These are phyloP conservation scores for Entomortierella chlamydospora DNA, from an alignment of 192 early-diverging fungal species.

Conservation along the genomic window DNA sequence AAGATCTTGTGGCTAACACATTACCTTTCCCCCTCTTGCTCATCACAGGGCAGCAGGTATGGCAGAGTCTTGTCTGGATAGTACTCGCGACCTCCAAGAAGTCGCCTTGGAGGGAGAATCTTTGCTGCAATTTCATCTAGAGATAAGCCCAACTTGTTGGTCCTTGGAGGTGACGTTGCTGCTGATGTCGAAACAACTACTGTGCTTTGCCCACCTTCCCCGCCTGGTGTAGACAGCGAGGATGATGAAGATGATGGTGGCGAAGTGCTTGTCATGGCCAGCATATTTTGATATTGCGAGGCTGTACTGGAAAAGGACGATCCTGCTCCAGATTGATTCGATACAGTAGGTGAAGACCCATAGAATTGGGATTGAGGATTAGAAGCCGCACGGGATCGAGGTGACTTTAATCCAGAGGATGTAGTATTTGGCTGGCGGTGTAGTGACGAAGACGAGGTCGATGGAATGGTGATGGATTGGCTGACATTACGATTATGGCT, in stretches of 20 bases:
- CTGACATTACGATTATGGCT: constrained; percentile 7
- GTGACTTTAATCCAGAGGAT: neutral
- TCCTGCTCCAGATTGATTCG: constrained; percentile 12
- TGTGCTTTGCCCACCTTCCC: neutral
- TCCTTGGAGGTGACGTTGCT: neutral
- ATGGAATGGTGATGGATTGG: constrained; percentile 24
- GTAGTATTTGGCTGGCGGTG: constrained; percentile 5
- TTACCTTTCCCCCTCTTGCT: constrained; percentile 52
- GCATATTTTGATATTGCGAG: constrained; percentile 28
- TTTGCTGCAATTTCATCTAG: constrained; percentile 38
- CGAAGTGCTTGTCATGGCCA: constrained; percentile 42
- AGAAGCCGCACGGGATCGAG: constrained; percentile 5
- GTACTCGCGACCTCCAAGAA: constrained; percentile 44
- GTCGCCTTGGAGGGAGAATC: constrained; percentile 33
- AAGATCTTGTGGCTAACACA: neutral
- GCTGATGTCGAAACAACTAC: neutral
- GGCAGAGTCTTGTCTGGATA: constrained; percentile 48
- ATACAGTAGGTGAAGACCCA: constrained; percentile 20
- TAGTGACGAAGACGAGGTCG: neutral
- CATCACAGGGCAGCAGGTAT: constrained; percentile 51
- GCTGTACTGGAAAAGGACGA: constrained; percentile 44
- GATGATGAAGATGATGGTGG: constrained; percentile 38
- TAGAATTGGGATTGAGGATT: neutral
- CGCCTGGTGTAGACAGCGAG: constrained; percentile 4
- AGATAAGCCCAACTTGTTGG: constrained; percentile 11